Conservation (phyloP, 257 asterid species). For the Leptodermis oblonga region DNA sequence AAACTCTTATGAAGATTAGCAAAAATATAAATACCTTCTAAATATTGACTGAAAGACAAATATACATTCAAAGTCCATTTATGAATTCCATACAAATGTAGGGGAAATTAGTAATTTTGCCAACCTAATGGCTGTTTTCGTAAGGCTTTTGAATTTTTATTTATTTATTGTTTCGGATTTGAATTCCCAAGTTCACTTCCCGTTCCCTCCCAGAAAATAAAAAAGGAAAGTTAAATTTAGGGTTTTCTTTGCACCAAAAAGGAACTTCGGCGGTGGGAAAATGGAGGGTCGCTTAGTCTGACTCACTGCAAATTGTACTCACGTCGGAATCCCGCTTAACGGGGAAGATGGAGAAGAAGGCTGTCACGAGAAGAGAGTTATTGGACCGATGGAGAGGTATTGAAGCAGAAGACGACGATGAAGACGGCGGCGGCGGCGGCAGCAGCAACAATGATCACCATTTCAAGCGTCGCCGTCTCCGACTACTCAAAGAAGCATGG, state of each 20-base stretch:
- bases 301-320: neutral
- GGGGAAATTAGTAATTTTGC: too few relatives aligned
- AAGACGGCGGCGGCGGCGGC: conserved; percentile 9
- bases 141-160: too few relatives aligned
- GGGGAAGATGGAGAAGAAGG: conserved; percentile 45
- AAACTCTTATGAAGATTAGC: too few relatives aligned
- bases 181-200: neutral
- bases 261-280: neutral
- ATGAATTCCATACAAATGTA: too few relatives aligned
- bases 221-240: too few relatives aligned
- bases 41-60: too few relatives aligned
- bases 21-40: too few relatives aligned
- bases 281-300: neutral
- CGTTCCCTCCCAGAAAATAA: too few relatives aligned
- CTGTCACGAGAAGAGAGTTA: conserved; percentile 51
- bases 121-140: too few relatives aligned
- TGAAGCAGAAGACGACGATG: conserved; percentile 70
- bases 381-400: conserved; percentile 82
- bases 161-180: too few relatives aligned
- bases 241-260: too few relatives aligned
- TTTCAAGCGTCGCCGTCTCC: conserved; percentile 60
- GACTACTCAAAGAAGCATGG: conserved; percentile 90
- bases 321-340: neutral
- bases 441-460: conserved; percentile 42
- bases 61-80: too few relatives aligned